These are phyloP conservation scores for Pseudotulostoma volvatum DNA, from an alignment of 495 filamentous ascomycete species.

Conservation along the genomic window DNA sequence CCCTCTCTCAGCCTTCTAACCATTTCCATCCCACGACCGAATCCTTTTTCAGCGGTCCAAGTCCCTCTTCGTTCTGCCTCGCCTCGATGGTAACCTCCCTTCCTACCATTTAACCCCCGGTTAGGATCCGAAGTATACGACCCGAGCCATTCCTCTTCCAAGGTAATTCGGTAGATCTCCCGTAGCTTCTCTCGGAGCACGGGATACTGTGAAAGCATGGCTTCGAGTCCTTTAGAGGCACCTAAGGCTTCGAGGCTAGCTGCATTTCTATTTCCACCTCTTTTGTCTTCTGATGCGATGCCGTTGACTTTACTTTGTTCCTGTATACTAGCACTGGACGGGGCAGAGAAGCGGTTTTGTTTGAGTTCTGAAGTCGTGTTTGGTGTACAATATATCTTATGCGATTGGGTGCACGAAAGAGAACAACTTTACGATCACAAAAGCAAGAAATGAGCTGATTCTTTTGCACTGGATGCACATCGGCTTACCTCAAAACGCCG, in stretches of 20 bases:
- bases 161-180: slow-evolving; percentile 35
- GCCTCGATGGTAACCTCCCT: slow-evolving; percentile 24
- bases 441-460: no score
- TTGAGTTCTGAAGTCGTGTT: slow-evolving; percentile 11
- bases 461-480: no score
- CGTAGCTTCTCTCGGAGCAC: slow-evolving; percentile 31
- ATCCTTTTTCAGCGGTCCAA: slow-evolving; percentile 32
- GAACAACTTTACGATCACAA: slow-evolving; percentile 40
- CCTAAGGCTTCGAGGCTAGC: slow-evolving; percentile 10
- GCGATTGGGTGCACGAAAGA: slow-evolving; percentile 46
- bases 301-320: slow-evolving; percentile 7
- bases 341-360: background rate
- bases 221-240: slow-evolving; percentile 28
- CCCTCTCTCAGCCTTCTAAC: slow-evolving; percentile 23
- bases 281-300: slow-evolving; percentile 2
- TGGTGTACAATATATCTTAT: slow-evolving; percentile 37
- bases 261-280: slow-evolving; percentile 5
- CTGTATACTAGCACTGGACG: background rate
- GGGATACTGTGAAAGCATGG: slow-evolving; percentile 36
- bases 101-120: slow-evolving; percentile 16
- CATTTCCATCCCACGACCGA: slow-evolving; percentile 26
- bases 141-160: slow-evolving; percentile 30
- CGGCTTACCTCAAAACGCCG: slow-evolving; percentile 40
- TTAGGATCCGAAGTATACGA: slow-evolving; percentile 7
- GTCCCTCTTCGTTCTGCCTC: slow-evolving; percentile 11